phyloP scores from a whole-genome alignment of 73 alveolate species.

The Diophrys appendiculata region DNA sequence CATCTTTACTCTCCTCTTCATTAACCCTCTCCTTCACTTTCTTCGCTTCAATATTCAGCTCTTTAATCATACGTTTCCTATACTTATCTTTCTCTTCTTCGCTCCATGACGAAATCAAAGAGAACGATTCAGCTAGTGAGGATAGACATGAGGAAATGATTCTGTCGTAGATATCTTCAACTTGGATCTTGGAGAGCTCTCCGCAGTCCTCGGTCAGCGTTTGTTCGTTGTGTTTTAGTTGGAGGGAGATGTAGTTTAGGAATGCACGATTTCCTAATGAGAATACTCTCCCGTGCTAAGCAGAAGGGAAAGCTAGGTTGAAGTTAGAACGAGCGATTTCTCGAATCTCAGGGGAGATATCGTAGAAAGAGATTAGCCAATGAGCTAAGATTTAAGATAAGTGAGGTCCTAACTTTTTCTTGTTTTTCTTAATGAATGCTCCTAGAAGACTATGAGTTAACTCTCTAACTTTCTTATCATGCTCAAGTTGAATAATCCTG shows the following conservation, averaged over 20 bases:
- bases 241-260: conserved; percentile 46
- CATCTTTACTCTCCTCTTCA: conserved; percentile 18
- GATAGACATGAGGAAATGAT: conserved; percentile 40
- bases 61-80: not conserved
- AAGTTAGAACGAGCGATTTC: conserved; percentile 39
- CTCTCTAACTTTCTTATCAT: conserved; percentile 64
- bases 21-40: conserved; percentile 5
- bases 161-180: conserved; percentile 59
- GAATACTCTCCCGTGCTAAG: conserved; percentile 39
- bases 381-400: conserved; percentile 39
- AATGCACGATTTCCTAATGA: conserved; percentile 30
- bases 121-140: conserved; percentile 45
- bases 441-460: conserved; percentile 50
- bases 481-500: conserved; percentile 49
- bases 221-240: conserved; percentile 43
- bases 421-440: conserved; percentile 42
- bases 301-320: conserved; percentile 11
- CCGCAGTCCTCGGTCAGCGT: conserved; percentile 39
- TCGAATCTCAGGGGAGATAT: conserved; percentile 41
- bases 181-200: conserved; percentile 31
- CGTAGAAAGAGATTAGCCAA: conserved; percentile 69
- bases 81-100: conserved; percentile 34
- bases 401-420: conserved; percentile 49
- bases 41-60: conserved; percentile 17
- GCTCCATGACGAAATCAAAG: conserved; percentile 24